Evolutionary conservation across 805 yeast genomes (phyloP).

Genomic region (Teunomyces pallodes): DNA sequence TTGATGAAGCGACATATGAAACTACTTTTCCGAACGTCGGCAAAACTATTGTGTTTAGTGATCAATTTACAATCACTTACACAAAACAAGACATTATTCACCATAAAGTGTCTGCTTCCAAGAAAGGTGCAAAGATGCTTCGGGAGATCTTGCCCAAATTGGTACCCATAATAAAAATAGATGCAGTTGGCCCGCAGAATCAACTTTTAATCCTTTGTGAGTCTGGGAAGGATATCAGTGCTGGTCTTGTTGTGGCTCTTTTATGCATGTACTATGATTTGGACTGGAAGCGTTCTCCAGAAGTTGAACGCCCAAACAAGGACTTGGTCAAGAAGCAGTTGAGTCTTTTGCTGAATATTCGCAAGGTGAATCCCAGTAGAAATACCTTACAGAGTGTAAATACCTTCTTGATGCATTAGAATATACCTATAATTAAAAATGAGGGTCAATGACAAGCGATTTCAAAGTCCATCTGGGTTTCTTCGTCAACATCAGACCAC

Average conservation of each 20-base stretch:
- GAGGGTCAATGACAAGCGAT: background rate
- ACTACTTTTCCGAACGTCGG: constrained; percentile 2
- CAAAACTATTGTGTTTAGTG: constrained; percentile 25
- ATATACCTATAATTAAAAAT: background rate
- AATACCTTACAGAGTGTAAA: constrained; percentile 75
- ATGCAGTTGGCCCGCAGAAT: constrained; percentile 1
- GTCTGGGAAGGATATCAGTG: constrained; percentile 63
- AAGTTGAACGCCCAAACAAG: constrained; percentile 33
- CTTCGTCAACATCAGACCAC: constrained; percentile 23
- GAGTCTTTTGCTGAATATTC: constrained; percentile 43
- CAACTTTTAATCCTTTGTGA: constrained; percentile 55
- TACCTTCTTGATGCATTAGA: constrained; percentile 41
- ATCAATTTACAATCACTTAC: constrained; percentile 12
- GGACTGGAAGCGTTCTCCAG: constrained; percentile 33
- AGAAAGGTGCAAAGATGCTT: constrained; percentile 66
- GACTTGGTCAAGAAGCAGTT: constrained; percentile 56
- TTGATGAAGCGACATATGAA: constrained; percentile 9
- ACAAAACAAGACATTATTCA: constrained; percentile 9
- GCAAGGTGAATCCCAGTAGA: constrained; percentile 72
- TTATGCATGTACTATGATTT: constrained; percentile 46
- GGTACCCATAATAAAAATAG: constrained; percentile 17
- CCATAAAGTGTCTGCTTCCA: constrained; percentile 34
- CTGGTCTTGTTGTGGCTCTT: constrained; percentile 55
- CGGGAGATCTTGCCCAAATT: constrained; percentile 48
- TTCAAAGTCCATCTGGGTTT: background rate